Conservation (phyloP, 768 basidiomycete species). For the Tubosaeta sp. region DNA sequence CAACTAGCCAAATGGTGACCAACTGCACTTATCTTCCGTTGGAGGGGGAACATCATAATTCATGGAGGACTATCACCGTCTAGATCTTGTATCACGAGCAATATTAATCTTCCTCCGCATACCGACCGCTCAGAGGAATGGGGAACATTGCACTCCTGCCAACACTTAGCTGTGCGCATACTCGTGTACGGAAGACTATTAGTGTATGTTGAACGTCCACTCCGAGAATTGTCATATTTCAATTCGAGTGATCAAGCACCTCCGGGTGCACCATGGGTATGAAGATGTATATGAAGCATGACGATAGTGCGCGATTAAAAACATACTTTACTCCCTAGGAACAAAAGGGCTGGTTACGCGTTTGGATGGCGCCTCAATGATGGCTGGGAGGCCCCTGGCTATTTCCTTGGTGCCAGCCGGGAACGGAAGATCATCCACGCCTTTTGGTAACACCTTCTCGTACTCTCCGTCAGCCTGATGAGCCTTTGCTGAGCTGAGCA, state of each 20-base stretch:
- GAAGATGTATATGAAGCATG: background rate
- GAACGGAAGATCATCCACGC: slow-evolving; percentile 83
- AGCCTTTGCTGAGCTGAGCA: slow-evolving; percentile 54
- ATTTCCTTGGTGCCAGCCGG: slow-evolving; percentile 83
- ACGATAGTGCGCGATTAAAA: background rate
- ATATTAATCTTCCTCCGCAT: background rate
- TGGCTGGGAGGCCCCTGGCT: slow-evolving; percentile 58
- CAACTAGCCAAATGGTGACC: too few species aligned
- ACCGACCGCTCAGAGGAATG: background rate
- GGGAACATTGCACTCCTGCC: background rate
- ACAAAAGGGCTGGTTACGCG: slow-evolving; percentile 77
- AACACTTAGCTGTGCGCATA: background rate
- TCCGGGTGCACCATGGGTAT: background rate
- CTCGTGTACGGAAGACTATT: background rate
- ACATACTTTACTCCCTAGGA: slow-evolving; percentile 53
- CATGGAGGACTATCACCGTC: too few species aligned
- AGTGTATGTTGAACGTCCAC: background rate
- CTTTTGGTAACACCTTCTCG: slow-evolving; percentile 76
- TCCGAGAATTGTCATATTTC: background rate
- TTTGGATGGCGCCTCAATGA: slow-evolving; percentile 69
- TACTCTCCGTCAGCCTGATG: slow-evolving; percentile 69
- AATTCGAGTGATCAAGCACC: background rate
- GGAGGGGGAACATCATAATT: too few species aligned
- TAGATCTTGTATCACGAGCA: background rate
- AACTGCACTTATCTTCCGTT: too few species aligned